Evolutionary conservation across 2,329 filamentous ascomycete species (phyloP).

Genomic region (Aspergillus brunneoviolaceus): DNA sequence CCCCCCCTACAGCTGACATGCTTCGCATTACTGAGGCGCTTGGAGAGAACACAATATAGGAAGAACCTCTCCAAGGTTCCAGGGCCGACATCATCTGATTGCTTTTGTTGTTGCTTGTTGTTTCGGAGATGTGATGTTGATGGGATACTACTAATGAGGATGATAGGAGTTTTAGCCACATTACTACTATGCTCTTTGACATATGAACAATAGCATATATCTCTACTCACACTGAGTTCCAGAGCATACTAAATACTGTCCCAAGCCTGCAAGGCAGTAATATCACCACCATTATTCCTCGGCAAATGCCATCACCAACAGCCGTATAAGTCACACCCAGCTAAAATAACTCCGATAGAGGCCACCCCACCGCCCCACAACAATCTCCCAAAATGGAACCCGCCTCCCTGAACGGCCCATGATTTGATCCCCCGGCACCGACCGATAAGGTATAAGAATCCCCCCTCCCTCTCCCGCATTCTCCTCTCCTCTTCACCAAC

Average conservation of each 20-base stretch:
- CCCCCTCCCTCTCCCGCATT: not conserved
- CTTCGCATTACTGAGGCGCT: constrained; percentile 17
- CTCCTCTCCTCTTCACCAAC: constrained; percentile 1
- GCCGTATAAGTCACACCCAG: not conserved
- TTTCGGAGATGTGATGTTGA: not conserved
- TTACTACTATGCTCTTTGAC: too few species aligned
- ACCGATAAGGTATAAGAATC: constrained; percentile 1
- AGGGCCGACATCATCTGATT: constrained; percentile 21
- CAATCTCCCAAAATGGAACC: not conserved
- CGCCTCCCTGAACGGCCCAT: not conserved
- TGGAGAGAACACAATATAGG: constrained; percentile 16
- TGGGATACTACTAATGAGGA: not conserved
- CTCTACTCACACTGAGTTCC: too few species aligned
- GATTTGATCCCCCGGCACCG: not conserved
- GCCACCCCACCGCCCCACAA: not conserved
- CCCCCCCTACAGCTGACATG: constrained; percentile 16
- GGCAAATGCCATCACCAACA: too few species aligned
- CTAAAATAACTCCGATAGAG: not conserved
- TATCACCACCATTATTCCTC: too few species aligned
- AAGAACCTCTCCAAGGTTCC: constrained; percentile 16
- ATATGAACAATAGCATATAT: too few species aligned
- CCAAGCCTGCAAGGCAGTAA: too few species aligned
- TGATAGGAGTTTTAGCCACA: not conserved
- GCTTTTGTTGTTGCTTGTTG: not conserved
- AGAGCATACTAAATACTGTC: not conserved